A percentile compares a stretch with the other conserved stretches of the same genome.
phyloP scores from a whole-genome alignment of 345 rosid species.

The Ceriops tagal region DNA sequence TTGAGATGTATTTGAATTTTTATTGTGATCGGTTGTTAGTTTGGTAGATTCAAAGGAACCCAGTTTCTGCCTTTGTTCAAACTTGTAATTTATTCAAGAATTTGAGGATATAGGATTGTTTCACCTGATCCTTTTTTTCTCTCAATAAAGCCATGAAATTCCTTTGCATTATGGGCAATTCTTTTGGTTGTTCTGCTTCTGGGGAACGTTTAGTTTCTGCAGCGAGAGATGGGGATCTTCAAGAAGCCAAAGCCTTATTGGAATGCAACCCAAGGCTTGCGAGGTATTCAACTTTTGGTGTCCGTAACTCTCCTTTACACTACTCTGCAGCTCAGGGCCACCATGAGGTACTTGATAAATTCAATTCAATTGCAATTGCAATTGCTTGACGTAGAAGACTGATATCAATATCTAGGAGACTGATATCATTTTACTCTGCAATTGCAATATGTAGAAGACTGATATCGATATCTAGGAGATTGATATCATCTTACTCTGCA shows the following conservation, averaged over 20 bases:
- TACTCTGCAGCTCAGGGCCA: constrained; percentile 99
- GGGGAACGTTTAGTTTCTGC: constrained; percentile 97
- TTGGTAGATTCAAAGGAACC: constrained; percentile 9
- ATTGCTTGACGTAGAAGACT: background rate
- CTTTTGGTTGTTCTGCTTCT: constrained; percentile 98
- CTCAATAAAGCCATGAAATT: constrained; percentile 50
- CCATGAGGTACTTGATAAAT: constrained; percentile 63
- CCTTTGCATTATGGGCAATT: constrained; percentile 81
- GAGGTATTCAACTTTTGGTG: constrained; percentile 90
- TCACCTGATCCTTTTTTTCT: background rate
- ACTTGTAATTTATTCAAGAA: background rate
- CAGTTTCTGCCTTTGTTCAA: background rate
- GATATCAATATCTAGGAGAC: background rate
- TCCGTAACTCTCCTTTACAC: constrained; percentile 91
- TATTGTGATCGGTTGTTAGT: background rate
- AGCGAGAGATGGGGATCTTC: constrained; percentile 96
- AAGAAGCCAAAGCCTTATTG: constrained; percentile 88
- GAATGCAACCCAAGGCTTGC: constrained; percentile 93
- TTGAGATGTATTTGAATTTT: constrained; percentile 1
- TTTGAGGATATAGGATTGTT: constrained; percentile 1
- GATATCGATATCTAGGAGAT: background rate
- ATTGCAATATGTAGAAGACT: background rate
- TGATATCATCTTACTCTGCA: too few relatives aligned
- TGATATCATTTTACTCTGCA: too few relatives aligned
- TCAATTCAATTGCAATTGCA: background rate